Conservation (phyloP, 441 rosid genomes). For the Theobroma grandiflorum region DNA sequence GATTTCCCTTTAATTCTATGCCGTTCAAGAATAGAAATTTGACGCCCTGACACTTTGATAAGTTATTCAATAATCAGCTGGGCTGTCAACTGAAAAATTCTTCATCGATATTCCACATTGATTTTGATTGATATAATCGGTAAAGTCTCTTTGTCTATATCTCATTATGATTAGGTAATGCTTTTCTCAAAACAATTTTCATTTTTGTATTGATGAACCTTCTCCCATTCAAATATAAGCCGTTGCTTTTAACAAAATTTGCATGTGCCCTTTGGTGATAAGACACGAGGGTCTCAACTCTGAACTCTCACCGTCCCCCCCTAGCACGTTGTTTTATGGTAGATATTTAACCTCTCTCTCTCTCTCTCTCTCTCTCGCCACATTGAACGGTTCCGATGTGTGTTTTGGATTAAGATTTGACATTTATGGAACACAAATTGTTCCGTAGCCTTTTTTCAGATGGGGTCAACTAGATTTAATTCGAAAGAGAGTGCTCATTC, state of each 20-base stretch:
- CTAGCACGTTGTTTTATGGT: background rate
- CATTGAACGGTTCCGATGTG: slow-evolving; percentile 10
- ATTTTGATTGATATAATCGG: background rate
- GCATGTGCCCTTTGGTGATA: background rate
- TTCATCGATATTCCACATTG: background rate
- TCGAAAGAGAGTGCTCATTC: background rate
- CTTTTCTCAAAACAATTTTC: background rate
- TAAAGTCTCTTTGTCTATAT: background rate
- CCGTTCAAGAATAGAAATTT: background rate
- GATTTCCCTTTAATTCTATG: background rate
- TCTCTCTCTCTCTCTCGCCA: background rate
- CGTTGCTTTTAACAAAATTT: background rate
- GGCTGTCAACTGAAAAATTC: background rate
- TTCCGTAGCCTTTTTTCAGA: background rate
- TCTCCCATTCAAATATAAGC: slow-evolving; percentile 11
- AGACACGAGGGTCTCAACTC: background rate
- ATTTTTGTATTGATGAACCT: background rate
- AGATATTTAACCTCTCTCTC: background rate
- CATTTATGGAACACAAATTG: background rate
- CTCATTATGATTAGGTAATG: background rate
- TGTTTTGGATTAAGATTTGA: slow-evolving; percentile 1
- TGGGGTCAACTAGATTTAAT: background rate
- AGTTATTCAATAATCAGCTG: background rate
- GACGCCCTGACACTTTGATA: background rate
- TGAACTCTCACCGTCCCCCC: too few species aligned